phyloP scores from a whole-genome alignment of 768 basidiomycete species.

The Boletus rufocinnamomeus region DNA sequence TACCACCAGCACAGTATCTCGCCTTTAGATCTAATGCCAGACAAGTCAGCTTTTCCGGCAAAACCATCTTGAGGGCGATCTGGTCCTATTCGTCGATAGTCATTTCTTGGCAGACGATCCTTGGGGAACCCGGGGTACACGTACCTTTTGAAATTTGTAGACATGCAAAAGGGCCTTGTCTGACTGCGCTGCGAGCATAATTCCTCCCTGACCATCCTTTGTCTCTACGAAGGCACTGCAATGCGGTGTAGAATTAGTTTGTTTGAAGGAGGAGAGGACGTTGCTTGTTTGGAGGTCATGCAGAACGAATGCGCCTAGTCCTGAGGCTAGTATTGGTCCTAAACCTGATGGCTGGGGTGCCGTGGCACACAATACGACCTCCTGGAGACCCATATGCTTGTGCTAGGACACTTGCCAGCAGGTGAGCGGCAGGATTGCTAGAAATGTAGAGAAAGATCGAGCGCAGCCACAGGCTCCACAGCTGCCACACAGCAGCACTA shows the following conservation, averaged over 20 bases:
- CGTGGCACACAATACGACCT: constrained; percentile 65
- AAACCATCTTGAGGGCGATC: constrained; percentile 77
- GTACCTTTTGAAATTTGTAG: constrained; percentile 92
- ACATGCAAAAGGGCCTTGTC: constrained; percentile 89
- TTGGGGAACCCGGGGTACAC: constrained; percentile 12
- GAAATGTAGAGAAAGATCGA: constrained; percentile 7
- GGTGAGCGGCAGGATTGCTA: not conserved
- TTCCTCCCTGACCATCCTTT: constrained; percentile 72
- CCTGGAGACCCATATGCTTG: constrained; percentile 57
- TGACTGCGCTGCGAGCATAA: constrained; percentile 81
- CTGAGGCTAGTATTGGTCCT: constrained; percentile 41
- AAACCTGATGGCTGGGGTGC: constrained; percentile 45
- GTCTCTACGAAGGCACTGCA: constrained; percentile 73
- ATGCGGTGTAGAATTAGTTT: constrained; percentile 63
- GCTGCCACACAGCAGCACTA: not conserved
- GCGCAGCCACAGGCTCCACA: constrained; percentile 27
- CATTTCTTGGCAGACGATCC: not conserved
- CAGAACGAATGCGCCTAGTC: constrained; percentile 65
- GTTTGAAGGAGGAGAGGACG: constrained; percentile 85
- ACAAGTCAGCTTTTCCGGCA: constrained; percentile 88
- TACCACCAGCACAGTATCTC: constrained; percentile 83
- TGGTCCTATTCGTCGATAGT: constrained; percentile 66
- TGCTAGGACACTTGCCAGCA: not conserved
- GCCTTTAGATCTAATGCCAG: constrained; percentile 75
- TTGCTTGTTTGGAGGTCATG: constrained; percentile 83